Percentiles rank a stretch among this genome's conserved stretches.
Evolutionary conservation across 495 filamentous ascomycete species (phyloP).

Genomic region (Aspergillus cristatus): DNA sequence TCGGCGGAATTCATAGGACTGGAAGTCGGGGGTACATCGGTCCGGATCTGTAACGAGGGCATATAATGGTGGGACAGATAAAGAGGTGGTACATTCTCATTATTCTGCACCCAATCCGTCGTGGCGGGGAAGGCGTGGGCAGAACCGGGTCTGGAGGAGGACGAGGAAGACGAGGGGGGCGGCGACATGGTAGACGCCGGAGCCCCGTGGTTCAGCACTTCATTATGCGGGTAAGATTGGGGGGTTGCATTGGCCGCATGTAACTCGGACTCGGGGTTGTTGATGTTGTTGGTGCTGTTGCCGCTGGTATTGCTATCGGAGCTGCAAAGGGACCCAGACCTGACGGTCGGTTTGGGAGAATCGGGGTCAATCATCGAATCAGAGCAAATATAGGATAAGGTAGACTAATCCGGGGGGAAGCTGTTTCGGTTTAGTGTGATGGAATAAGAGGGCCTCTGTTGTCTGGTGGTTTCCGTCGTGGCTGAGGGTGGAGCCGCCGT

Average conservation of each 20-base stretch:
- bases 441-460: slow-evolving; percentile 1
- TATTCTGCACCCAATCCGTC: no score
- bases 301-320: no score
- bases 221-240: not conserved
- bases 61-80: slow-evolving; percentile 10
- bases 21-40: slow-evolving; percentile 22
- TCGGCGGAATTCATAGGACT: slow-evolving; percentile 24
- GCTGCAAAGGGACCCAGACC: slow-evolving; percentile 12
- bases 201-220: slow-evolving; percentile 8
- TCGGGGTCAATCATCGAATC: slow-evolving; percentile 18
- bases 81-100: not conserved
- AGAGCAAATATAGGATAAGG: not conserved
- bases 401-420: no score
- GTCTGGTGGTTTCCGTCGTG: no score
- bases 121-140: no score
- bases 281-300: no score
- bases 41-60: slow-evolving; percentile 35
- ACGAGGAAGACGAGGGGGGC: not conserved
- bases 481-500: no score
- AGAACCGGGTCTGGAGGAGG: not conserved
- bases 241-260: slow-evolving; percentile 10
- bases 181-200: no score
- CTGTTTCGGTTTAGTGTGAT: no score
- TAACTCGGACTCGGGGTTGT: slow-evolving; percentile 10
- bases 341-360: slow-evolving; percentile 16